Conservation (phyloP, 805 yeast genomes). For the Wickerhamomyces bovis region DNA sequence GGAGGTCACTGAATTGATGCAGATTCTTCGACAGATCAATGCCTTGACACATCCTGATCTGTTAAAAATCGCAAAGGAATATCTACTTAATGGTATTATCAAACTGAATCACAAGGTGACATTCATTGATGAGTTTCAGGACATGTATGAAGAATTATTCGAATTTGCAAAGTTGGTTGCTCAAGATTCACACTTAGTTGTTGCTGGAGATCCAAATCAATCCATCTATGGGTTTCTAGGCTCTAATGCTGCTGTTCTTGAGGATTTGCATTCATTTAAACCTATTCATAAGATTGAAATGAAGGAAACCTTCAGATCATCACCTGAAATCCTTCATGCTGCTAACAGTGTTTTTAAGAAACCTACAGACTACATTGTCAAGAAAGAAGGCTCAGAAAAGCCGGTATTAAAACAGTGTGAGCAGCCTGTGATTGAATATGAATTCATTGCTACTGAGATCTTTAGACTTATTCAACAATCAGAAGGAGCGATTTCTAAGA, state of each 20-base stretch:
- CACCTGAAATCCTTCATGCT: conserved; percentile 48
- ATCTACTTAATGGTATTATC: conserved; percentile 24
- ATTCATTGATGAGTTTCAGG: conserved; percentile 72
- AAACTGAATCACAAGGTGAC: conserved; percentile 31
- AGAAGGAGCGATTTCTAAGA: conserved; percentile 35
- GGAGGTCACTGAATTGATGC: conserved; percentile 2
- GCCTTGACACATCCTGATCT: conserved; percentile 19
- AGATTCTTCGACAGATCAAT: conserved; percentile 10
- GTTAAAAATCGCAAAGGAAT: conserved; percentile 25
- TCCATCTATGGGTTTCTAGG: conserved; percentile 66
- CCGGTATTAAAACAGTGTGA: not conserved
- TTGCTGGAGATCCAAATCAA: conserved; percentile 72
- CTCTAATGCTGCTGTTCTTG: conserved; percentile 33
- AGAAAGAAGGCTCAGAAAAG: conserved; percentile 1
- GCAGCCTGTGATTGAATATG: conserved; percentile 32
- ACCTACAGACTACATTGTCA: not conserved
- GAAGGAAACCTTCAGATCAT: conserved; percentile 52
- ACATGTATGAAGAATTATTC: conserved; percentile 47
- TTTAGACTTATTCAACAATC: conserved; percentile 34
- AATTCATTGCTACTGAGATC: conserved; percentile 41
- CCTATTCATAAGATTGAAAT: conserved; percentile 27
- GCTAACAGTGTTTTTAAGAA: conserved; percentile 26
- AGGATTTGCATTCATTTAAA: conserved; percentile 16
- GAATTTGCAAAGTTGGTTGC: conserved; percentile 37
- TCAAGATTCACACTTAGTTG: conserved; percentile 43